Base-by-base conservation (phyloP, 495 filamentous ascomycete genomes). In the Tuber umbilicatum region DNA sequence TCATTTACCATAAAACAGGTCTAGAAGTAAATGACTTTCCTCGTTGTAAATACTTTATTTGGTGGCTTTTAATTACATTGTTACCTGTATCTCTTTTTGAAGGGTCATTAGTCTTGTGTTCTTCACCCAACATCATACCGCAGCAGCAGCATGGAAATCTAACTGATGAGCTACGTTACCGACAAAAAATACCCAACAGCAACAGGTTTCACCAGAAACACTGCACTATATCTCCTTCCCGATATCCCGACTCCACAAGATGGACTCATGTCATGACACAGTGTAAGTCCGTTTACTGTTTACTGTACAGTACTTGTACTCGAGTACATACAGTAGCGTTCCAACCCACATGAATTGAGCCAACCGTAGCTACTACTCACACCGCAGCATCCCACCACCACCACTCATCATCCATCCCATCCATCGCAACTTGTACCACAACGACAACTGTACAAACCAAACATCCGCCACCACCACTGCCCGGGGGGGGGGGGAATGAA, bases 211-310 rank as follows among this genome's bases (percentile, higher is more conserved):
- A 64, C 55, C 27, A 35, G 55, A 64, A 64, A 35, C 55, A 35
- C 27, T 35, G 55, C n/a, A 72, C 27, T 38, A 72, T 72, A 72
- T 72, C 70, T 47, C 70, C 3, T 64, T 64, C 55, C 50, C 70
- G 41, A 42, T 35, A 42, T 40, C 70, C 37, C 70, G 7, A 47
- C 5, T 68, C 42, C 41, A 70, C 42, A 50, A 72, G 41, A 72
- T 70, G 42, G 17, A 23, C 38, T 70, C 55, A 64, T 31, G 55
- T 64, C 55, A 64, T 64, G 27, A 64, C 31, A 64, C 27, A 64
- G 55, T 35, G 55, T 35, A 31, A 31, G 27, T 35, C 7, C 55
- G 55, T 64, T 64, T 64, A 5, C 55, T 27, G 12, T 16, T 31
- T 31, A 60, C 50, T 31, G n/a, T 60, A 60, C 50, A 14, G n/a